These are phyloP conservation scores for Aquilaria agallochum DNA, from an alignment of 441 rosid species.

Conservation along the genomic window DNA sequence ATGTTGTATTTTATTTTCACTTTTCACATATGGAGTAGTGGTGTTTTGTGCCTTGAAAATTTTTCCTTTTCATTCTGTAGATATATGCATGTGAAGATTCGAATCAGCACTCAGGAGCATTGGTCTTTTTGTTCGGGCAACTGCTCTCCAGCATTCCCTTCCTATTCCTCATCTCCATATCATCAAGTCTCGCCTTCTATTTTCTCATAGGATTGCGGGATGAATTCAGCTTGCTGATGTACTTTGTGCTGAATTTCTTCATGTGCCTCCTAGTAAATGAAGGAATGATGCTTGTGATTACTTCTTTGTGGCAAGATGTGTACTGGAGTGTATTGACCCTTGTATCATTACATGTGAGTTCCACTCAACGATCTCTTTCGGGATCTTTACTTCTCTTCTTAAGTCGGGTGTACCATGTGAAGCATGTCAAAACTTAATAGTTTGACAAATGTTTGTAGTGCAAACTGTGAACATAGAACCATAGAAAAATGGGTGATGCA, in stretches of 20 bases:
- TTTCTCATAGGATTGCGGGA: constrained; percentile 85
- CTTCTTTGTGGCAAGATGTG: constrained; percentile 71
- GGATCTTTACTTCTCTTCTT: background rate
- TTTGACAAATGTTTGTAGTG: no score
- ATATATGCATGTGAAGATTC: constrained; percentile 81
- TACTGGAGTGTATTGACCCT: constrained; percentile 77
- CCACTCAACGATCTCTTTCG: background rate
- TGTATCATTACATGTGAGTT: constrained; percentile 68
- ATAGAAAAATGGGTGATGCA: background rate
- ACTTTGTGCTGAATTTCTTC: constrained; percentile 96
- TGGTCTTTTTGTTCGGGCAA: constrained; percentile 86
- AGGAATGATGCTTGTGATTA: constrained; percentile 71
- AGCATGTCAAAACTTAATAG: no score
- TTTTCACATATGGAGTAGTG: no score
- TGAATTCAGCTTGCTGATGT: constrained; percentile 96
- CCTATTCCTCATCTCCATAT: constrained; percentile 92
- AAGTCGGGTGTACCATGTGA: no score
- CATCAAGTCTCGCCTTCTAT: constrained; percentile 95
- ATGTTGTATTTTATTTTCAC: no score
- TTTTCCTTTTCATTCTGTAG: constrained; percentile 32
- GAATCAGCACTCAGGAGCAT: constrained; percentile 88
- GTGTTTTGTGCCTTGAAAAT: no score
- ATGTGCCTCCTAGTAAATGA: constrained; percentile 87
- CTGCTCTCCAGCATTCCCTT: constrained; percentile 95
- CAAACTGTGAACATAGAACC: no score